These are phyloP conservation scores for Suhomyces sp. DNA, from an alignment of 805 yeast species.

Conservation along the genomic window DNA sequence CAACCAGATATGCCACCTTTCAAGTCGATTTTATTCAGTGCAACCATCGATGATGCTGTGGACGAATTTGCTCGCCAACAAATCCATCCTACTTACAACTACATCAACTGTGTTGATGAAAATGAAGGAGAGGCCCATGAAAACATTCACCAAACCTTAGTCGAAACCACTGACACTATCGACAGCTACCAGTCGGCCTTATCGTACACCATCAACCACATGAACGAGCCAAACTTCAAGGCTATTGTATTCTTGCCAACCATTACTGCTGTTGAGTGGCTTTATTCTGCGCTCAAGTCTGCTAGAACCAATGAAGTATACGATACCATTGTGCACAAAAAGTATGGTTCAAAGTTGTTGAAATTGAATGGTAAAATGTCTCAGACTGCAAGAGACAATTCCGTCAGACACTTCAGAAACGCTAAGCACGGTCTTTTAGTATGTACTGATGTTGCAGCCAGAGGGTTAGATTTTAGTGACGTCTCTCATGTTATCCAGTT, in stretches of 20 bases:
- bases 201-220: slow-evolving; percentile 42
- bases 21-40: slow-evolving; percentile 79
- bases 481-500: slow-evolving; percentile 84
- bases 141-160: slow-evolving; percentile 66
- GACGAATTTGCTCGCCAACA: slow-evolving; percentile 58
- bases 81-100: slow-evolving; percentile 52
- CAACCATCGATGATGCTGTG: slow-evolving; percentile 76
- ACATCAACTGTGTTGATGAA: slow-evolving; percentile 70
- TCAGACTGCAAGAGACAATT: slow-evolving; percentile 63
- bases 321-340: slow-evolving; percentile 18
- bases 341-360: slow-evolving; percentile 20
- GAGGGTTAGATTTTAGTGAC: slow-evolving; percentile 93
- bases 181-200: slow-evolving; percentile 61
- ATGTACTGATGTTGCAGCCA: slow-evolving; percentile 90
- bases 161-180: slow-evolving; percentile 51
- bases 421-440: slow-evolving; percentile 58
- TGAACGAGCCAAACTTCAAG: slow-evolving; percentile 53
- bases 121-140: slow-evolving; percentile 75
- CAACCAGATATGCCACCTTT: slow-evolving; percentile 29
- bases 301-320: slow-evolving; percentile 12
- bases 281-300: slow-evolving; percentile 38
- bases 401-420: slow-evolving; percentile 53
- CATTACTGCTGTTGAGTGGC: slow-evolving; percentile 61
- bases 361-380: slow-evolving; percentile 71
- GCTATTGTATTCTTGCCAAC: slow-evolving; percentile 84